Evolutionary conservation across 139 green algal genomes (phyloP), one percentile per base, ranked within the genome.

Genomic region (Marvania coccoides): DNA sequence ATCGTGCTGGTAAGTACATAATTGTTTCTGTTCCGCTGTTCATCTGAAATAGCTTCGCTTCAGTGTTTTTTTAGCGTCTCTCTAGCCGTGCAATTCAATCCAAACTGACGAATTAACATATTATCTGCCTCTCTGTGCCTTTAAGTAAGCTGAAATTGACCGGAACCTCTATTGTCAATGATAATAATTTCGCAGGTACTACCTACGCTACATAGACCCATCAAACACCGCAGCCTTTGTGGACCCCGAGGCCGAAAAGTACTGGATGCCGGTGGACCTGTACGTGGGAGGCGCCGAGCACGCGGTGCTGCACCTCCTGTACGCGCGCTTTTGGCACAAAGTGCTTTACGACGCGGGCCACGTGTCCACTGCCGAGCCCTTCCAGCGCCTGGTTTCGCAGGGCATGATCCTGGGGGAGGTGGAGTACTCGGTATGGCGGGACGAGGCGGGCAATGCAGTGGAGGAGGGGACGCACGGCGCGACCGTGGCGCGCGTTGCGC

Each of bases 211-310:
- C 80, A 91, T 98, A 58, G 87, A 97, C 71, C 94, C 94, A 0
- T 55, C 31, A 9, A 97, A 96, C 75, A 45, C 47, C 19, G 29
- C 13, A 12, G 34, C 54, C 24, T 72, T 95, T 34, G 76, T 99
- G 12, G 87, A 94, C 65, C 79, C 80, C 8, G 83, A 89, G 31
- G 75, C 83, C 46, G 94, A 98, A 75, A 86, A 87, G 72, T 96
- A 95, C 80, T 96, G 90, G 94, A 95, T 97, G 88, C 93, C 91
- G 1, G 94, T 99, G 51, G 94, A 99, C 79, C 68, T 99, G 66
- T 99, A 99, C 70, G 91, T 99, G n/a, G 94, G 94, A 3, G 94
- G 94, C 4, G 91, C 94, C 8, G 94, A 99, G 83, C 94, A 99
- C 71, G 91, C 92, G 4, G 93, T 98, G 71, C 87, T 99, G 69